Conservation (phyloP, 129 eudicot species). For the Glebionis coronaria region DNA sequence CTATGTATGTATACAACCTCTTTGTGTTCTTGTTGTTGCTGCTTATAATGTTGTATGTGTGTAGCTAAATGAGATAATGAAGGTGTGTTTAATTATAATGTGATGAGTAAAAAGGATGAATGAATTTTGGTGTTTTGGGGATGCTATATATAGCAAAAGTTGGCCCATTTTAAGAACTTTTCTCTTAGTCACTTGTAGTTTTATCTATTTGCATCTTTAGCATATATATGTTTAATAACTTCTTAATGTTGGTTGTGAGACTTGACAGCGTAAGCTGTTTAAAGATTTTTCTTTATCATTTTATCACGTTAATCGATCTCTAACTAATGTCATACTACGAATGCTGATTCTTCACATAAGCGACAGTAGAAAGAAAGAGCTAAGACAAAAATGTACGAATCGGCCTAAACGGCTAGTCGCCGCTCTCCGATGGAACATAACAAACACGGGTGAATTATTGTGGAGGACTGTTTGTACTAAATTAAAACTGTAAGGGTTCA, state of each 20-base stretch:
- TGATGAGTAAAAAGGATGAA: constrained; percentile 5
- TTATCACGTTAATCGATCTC: no score
- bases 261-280: no score
- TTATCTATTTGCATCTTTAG: constrained; percentile 9
- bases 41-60: background rate
- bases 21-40: background rate
- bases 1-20: constrained; percentile 1
- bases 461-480: background rate
- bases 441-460: background rate
- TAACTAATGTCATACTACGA: no score
- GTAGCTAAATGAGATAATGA: background rate
- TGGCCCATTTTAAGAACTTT: background rate
- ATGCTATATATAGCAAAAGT: constrained; percentile 22
- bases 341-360: no score
- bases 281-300: no score
- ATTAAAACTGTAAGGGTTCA: background rate
- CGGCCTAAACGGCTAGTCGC: no score
- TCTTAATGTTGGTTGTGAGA: no score
- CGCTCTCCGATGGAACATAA: no score
- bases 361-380: no score
- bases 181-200: constrained; percentile 15
- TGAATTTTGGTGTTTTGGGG: background rate
- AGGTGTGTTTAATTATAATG: constrained; percentile 2
- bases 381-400: no score
- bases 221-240: no score